phyloP scores from a whole-genome alignment of 2,329 filamentous ascomycete species.

The Dactylellina parvicollis region DNA sequence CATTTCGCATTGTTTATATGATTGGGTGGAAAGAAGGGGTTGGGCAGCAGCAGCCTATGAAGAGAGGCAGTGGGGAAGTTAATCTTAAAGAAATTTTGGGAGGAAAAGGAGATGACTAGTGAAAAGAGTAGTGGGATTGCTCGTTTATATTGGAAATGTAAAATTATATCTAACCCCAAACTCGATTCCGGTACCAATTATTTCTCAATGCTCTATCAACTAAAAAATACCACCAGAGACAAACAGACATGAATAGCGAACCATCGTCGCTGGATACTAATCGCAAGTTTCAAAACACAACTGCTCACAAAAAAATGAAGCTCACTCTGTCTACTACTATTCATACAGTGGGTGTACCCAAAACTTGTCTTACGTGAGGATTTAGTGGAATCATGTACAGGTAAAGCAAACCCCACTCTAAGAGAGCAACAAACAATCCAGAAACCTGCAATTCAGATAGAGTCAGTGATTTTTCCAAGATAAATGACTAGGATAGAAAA shows the following conservation, averaged over 20 bases:
- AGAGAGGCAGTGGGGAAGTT: constrained; percentile 83
- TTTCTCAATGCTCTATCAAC: not conserved
- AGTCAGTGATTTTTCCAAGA: not conserved
- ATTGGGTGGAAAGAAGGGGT: constrained; percentile 94
- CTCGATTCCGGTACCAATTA: too few relatives aligned
- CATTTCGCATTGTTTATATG: constrained; percentile 86
- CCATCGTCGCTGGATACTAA: not conserved
- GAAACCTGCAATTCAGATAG: constrained; percentile 51
- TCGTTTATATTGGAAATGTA: too few relatives aligned
- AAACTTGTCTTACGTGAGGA: constrained; percentile 31
- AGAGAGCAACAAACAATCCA: constrained; percentile 55
- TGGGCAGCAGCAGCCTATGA: constrained; percentile 79
- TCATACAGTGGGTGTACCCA: constrained; percentile 41
- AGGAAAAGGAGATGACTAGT: constrained; percentile 58
- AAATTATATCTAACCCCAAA: too few relatives aligned
- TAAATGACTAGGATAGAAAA: not conserved
- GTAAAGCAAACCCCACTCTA: constrained; percentile 57
- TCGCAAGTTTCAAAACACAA: constrained; percentile 6
- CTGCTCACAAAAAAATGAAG: too few relatives aligned
- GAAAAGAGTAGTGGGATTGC: too few relatives aligned
- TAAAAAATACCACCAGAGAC: not conserved
- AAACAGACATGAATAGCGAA: not conserved
- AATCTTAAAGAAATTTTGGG: constrained; percentile 85
- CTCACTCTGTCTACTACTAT: not conserved
- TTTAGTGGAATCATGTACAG: constrained; percentile 50